Evolutionary conservation across 768 basidiomycete genomes (phyloP).

Genomic region (Tubosaeta brunneosetosa): DNA sequence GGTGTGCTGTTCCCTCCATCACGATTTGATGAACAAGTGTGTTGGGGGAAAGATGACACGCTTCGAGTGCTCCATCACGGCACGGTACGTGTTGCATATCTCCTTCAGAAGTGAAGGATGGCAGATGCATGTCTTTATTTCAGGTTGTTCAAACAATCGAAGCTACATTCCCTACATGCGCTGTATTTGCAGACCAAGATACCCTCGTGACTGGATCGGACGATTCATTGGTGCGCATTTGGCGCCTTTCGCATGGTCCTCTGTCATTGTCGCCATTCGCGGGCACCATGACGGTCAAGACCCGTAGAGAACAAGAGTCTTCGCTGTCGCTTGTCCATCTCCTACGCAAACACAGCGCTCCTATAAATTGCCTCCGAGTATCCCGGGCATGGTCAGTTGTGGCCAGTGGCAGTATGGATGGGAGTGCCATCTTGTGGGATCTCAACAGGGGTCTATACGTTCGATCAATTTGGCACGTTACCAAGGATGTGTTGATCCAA

Average conservation of each 20-base stretch:
- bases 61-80: constrained; percentile 61
- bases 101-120: background rate
- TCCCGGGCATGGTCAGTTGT: constrained; percentile 80
- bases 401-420: constrained; percentile 81
- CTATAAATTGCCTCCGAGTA: constrained; percentile 63
- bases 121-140: constrained; percentile 3
- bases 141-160: constrained; percentile 78
- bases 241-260: constrained; percentile 51
- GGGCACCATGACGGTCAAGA: constrained; percentile 13
- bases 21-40: constrained; percentile 62
- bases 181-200: constrained; percentile 68
- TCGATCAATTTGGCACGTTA: constrained; percentile 70
- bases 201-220: constrained; percentile 76
- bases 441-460: constrained; percentile 79
- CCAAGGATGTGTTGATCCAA: constrained; percentile 20
- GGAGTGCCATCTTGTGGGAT: constrained; percentile 87
- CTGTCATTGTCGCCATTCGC: constrained; percentile 15
- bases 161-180: constrained; percentile 65
- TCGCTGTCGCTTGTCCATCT: constrained; percentile 55
- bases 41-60: constrained; percentile 59
- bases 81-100: constrained; percentile 38
- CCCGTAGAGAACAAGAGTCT: constrained; percentile 22
- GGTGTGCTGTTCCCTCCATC: constrained; percentile 55
- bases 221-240: constrained; percentile 79
- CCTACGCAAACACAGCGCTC: constrained; percentile 74